Evolutionary conservation across 306 rosid species (phyloP).

Genomic region (Macrotyloma uniflorum): DNA sequence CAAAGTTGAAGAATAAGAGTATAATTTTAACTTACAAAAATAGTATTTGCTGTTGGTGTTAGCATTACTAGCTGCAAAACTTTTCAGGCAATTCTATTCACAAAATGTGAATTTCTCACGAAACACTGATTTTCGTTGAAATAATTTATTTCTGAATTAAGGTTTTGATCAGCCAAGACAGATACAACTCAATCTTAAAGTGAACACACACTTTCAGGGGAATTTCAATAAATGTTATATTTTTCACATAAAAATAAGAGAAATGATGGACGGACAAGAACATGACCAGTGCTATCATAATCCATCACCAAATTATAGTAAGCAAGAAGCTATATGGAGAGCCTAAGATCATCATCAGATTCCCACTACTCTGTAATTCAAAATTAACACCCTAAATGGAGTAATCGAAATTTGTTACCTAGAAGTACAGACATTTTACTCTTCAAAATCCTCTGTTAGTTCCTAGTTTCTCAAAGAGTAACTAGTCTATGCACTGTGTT

Average conservation of each 20-base stretch:
- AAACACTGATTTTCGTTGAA: neutral
- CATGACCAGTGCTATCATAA: neutral
- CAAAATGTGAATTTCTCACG: neutral
- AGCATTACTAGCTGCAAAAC: neutral
- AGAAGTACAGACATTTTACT: neutral
- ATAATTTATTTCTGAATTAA: neutral
- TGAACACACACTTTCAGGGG: neutral
- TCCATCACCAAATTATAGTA: neutral
- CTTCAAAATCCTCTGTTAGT: too few relatives aligned
- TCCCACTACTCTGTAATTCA: neutral
- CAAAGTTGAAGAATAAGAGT: slow-evolving; percentile 1
- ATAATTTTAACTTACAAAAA: neutral
- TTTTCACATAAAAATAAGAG: neutral
- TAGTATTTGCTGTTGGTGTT: neutral
- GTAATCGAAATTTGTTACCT: neutral
- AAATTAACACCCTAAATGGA: neutral
- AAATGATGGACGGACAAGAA: neutral
- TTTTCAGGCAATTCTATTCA: neutral
- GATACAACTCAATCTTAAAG: neutral
- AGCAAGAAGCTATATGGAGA: neutral
- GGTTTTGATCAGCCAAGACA: neutral
- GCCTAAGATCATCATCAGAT: neutral
- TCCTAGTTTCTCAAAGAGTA: too few relatives aligned
- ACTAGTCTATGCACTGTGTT: too few relatives aligned
- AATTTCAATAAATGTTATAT: neutral